These are phyloP conservation scores for Neurospora sp. DNA, from an alignment of 495 filamentous ascomycete genomes.

Conservation along the genomic window DNA sequence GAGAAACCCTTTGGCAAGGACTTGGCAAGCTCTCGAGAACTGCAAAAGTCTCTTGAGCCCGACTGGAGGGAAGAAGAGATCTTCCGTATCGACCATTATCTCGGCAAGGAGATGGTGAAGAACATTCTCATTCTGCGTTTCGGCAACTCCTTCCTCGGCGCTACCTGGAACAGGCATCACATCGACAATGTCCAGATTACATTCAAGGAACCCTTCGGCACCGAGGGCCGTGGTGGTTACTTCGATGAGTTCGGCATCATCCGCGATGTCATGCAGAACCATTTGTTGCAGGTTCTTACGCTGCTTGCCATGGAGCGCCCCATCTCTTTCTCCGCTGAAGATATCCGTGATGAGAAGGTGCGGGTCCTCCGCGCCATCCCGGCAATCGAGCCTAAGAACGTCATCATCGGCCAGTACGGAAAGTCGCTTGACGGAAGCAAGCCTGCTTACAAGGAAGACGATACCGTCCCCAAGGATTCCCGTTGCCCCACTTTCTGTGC, in stretches of 20 bases:
- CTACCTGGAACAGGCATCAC: slow-evolving; percentile 98
- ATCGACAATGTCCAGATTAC: slow-evolving; percentile 99
- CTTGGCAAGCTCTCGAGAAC: slow-evolving; percentile 81
- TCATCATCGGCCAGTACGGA: slow-evolving; percentile 98
- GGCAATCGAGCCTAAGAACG: slow-evolving; percentile 97
- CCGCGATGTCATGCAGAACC: slow-evolving; percentile 97
- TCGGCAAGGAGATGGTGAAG: slow-evolving; percentile 99
- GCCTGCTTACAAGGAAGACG: slow-evolving; percentile 96
- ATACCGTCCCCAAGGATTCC: slow-evolving; percentile 94
- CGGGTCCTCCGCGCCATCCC: slow-evolving; percentile 90
- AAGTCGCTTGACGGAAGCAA: slow-evolving; percentile 95
- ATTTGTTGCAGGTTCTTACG: slow-evolving; percentile 92
- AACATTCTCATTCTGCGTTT: slow-evolving; percentile 98
- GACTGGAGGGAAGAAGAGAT: slow-evolving; percentile 99
- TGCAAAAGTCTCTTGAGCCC: slow-evolving; percentile 90
- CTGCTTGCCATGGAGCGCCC: slow-evolving; percentile 97
- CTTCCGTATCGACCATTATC: slow-evolving; percentile 99
- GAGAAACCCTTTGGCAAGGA: slow-evolving; percentile 99
- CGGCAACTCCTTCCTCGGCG: slow-evolving; percentile 97
- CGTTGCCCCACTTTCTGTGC: slow-evolving; percentile 97
- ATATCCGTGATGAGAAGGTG: slow-evolving; percentile 98
- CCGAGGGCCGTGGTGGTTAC: slow-evolving; percentile 97
- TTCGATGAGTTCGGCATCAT: slow-evolving; percentile 99
- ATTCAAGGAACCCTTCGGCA: slow-evolving; percentile 99
- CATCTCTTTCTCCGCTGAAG: slow-evolving; percentile 95